Percentiles rank a stretch among this genome's conserved stretches.
Conservation (phyloP, 2,329 filamentous ascomycete genomes). For the Colletotrichum sp. region DNA sequence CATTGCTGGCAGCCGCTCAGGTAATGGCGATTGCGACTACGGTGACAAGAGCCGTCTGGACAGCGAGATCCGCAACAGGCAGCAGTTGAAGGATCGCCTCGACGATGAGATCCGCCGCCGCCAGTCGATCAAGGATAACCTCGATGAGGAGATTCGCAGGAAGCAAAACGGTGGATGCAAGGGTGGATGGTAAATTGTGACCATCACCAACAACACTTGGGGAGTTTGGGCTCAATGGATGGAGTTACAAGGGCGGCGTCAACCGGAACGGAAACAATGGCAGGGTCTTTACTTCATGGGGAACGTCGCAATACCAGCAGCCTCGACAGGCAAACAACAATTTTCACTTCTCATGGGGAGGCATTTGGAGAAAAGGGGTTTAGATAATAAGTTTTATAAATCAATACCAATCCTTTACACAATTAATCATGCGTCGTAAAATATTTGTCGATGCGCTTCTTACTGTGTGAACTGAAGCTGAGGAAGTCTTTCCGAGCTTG, state of each 20-base stretch:
- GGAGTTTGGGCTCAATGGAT: not conserved
- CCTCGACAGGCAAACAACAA: not conserved
- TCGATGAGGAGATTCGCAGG: not conserved
- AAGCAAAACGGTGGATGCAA: not conserved
- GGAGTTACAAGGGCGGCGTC: not conserved
- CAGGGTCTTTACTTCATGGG: not conserved
- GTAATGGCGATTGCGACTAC: not conserved
- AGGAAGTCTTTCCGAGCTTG: too few relatives aligned
- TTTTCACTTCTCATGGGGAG: not conserved
- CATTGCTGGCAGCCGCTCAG: not conserved
- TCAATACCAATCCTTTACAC: not conserved
- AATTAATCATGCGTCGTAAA: too few relatives aligned
- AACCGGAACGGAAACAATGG: not conserved
- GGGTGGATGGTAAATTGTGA: not conserved
- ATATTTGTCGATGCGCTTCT: too few relatives aligned
- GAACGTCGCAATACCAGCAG: not conserved
- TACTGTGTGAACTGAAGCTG: too few relatives aligned
- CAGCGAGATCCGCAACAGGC: conserved; percentile 32
- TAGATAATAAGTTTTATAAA: not conserved
- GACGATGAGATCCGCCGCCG: conserved; percentile 18
- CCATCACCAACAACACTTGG: rapidly evolving
- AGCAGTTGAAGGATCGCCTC: conserved; percentile 26
- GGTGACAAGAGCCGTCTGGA: not conserved
- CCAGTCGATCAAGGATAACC: not conserved
- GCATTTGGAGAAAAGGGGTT: not conserved